Evolutionary conservation across 164 flowering plant species (phyloP).

Genomic region (Dillenia turbinata): DNA sequence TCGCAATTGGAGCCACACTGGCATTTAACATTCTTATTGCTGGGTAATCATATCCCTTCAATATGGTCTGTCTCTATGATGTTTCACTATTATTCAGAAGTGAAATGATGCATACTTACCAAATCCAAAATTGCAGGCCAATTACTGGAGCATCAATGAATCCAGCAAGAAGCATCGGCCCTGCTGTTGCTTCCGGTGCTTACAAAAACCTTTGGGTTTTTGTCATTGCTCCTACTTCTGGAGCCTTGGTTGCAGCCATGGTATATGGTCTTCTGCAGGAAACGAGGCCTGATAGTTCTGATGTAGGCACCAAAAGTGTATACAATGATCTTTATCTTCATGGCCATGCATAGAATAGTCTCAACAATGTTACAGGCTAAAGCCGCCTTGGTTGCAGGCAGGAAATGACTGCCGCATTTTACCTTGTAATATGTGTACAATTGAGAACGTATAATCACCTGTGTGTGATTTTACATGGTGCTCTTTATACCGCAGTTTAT

Average conservation of each 20-base stretch:
- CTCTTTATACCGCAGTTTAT: too few species aligned
- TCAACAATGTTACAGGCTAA: too few species aligned
- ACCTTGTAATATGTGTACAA: too few species aligned
- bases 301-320: background rate
- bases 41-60: constrained; percentile 23
- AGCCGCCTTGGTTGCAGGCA: too few species aligned
- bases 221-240: constrained; percentile 16
- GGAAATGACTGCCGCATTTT: too few species aligned
- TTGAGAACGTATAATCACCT: too few species aligned
- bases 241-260: constrained; percentile 12
- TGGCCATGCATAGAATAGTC: too few species aligned
- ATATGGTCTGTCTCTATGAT: too few species aligned
- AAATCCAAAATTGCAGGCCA: background rate
- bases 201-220: constrained; percentile 23
- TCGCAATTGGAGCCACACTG: constrained; percentile 36
- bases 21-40: constrained; percentile 32
- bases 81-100: constrained; percentile 3
- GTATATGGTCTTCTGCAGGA: constrained; percentile 5
- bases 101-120: background rate
- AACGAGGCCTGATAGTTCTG: constrained; percentile 2
- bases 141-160: constrained; percentile 38
- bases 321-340: background rate
- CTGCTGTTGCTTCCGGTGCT: constrained; percentile 19
- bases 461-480: too few species aligned
- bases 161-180: constrained; percentile 37